A percentile compares a stretch with the other conserved stretches of the same genome.
Evolutionary conservation across 345 rosid genomes (phyloP).

Genomic region (Alliaria petiolata): DNA sequence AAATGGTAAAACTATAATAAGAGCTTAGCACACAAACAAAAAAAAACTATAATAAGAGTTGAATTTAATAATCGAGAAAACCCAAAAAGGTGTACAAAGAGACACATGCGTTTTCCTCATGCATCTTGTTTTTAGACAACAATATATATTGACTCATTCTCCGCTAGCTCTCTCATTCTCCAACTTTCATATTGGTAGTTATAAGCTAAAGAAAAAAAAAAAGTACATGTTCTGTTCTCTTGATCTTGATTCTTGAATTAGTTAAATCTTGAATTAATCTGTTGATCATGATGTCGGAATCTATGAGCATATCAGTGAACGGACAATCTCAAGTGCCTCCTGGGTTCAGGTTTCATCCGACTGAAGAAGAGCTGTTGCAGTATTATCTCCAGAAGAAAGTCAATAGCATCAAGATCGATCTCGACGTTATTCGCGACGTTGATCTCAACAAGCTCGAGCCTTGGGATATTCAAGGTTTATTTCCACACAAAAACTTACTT

Average conservation of each 20-base stretch:
- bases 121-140: conserved; percentile 29
- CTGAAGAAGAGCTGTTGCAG: conserved; percentile 78
- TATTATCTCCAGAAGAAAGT: conserved; percentile 76
- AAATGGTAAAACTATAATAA: conserved; percentile 1
- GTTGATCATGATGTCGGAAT: conserved; percentile 44
- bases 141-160: conserved; percentile 22
- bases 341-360: conserved; percentile 88
- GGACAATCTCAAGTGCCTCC: conserved; percentile 86
- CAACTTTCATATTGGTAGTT: conserved; percentile 15
- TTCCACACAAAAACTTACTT: neutral
- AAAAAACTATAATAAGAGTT: neutral
- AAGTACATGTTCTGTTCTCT: conserved; percentile 13
- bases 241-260: neutral
- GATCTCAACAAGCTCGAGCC: conserved; percentile 92
- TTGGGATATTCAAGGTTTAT: conserved; percentile 86
- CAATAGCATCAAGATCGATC: conserved; percentile 57
- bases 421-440: conserved; percentile 73
- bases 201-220: neutral
- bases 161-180: conserved; percentile 28
- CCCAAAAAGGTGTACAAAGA: conserved; percentile 12
- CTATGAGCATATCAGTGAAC: conserved; percentile 76
- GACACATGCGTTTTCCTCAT: conserved; percentile 38
- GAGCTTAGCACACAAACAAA: too few relatives aligned
- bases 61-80: conserved; percentile 4
- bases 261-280: neutral